Evolutionary conservation across 495 filamentous ascomycete genomes (phyloP).

Genomic region (Penicillium pancosmium): DNA sequence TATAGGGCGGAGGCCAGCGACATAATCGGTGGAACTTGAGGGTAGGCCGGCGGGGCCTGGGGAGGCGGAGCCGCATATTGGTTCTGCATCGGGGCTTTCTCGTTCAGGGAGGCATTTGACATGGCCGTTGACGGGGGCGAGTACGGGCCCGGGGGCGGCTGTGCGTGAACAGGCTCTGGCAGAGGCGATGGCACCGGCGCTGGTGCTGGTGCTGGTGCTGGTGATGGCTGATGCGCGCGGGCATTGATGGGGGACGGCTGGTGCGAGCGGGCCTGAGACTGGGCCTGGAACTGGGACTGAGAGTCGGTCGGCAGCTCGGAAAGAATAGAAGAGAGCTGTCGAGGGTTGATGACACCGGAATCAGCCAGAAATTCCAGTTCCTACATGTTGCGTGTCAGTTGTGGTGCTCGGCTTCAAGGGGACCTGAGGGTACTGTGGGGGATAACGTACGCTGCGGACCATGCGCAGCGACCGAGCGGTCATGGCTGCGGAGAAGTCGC

Average conservation of each 20-base stretch:
- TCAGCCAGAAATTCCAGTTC: constrained; percentile 92
- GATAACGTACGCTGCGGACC: constrained; percentile 73
- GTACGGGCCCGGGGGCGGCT: constrained; percentile 41
- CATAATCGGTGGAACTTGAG: constrained; percentile 59
- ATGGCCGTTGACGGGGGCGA: constrained; percentile 48
- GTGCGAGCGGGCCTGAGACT: constrained; percentile 14
- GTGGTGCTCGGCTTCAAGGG: constrained; percentile 1
- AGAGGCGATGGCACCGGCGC: constrained; percentile 16
- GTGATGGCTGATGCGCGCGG: constrained; percentile 4
- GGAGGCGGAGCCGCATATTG: constrained; percentile 52
- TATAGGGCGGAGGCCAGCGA: constrained; percentile 80
- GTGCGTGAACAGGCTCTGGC: constrained; percentile 39
- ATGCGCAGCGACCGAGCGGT: constrained; percentile 82
- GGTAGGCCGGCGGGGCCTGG: constrained; percentile 53
- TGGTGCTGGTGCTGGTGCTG: constrained; percentile 19
- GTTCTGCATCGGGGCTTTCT: constrained; percentile 57
- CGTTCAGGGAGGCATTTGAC: constrained; percentile 50
- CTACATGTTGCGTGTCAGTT: constrained; percentile 45
- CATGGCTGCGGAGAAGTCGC: constrained; percentile 49
- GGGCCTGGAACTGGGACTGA: constrained; percentile 40
- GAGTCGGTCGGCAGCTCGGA: constrained; percentile 69
- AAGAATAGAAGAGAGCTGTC: constrained; percentile 70
- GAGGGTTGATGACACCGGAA: constrained; percentile 68
- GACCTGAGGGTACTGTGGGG: not conserved
- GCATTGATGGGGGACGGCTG: constrained; percentile 1